Evolutionary conservation across 768 basidiomycete species (phyloP).

Genomic region (Cystofilobasidium ferigula): DNA sequence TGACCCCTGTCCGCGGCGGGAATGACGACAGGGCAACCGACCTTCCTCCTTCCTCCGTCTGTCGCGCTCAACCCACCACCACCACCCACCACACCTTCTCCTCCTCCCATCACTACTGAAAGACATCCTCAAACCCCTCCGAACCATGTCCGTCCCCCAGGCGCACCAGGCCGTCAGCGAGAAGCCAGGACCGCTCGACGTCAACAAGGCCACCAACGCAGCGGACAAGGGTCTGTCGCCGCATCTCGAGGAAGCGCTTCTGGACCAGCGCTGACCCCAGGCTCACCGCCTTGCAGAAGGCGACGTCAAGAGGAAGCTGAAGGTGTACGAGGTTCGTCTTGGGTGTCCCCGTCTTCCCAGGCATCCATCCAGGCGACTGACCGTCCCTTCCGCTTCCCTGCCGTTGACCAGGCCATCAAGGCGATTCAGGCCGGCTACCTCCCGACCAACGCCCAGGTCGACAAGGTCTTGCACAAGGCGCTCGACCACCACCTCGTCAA

Average conservation of each 20-base stretch:
- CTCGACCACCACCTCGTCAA: constrained; percentile 49
- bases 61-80: neutral
- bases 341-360: neutral
- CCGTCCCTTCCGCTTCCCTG: neutral
- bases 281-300: neutral
- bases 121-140: neutral
- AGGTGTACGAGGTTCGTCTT: neutral
- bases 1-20: too few relatives aligned
- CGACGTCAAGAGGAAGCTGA: neutral
- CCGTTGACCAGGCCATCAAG: constrained; percentile 43
- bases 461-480: constrained; percentile 46
- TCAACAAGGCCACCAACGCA: neutral
- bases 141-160: neutral
- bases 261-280: too few relatives aligned
- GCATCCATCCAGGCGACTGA: neutral
- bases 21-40: too few relatives aligned
- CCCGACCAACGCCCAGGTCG: constrained; percentile 50
- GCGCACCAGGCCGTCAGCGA: neutral
- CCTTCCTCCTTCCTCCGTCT: too few relatives aligned
- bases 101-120: neutral
- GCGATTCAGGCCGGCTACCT: constrained; percentile 57
- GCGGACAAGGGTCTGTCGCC: neutral
- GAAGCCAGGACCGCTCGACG: neutral
- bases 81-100: neutral
- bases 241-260: neutral